phyloP scores from a whole-genome alignment of 1,284 basidiomycete species.

The Puccinia horiana region DNA sequence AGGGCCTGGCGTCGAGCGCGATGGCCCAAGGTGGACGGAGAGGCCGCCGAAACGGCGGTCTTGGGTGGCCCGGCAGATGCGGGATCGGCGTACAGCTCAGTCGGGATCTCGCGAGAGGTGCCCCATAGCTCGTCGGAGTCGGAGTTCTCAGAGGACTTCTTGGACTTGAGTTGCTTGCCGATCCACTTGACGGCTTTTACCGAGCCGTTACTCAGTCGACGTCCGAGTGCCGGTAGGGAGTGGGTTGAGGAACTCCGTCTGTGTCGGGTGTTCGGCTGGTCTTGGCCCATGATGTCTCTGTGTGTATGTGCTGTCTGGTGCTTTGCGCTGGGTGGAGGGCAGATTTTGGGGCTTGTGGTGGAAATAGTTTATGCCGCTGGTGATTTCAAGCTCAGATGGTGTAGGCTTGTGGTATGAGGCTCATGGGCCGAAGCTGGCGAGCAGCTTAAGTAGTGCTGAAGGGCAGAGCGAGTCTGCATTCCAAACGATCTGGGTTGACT shows the following conservation, averaged over 20 bases:
- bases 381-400: neutral
- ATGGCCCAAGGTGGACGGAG: conserved; percentile 1
- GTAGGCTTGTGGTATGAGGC: neutral
- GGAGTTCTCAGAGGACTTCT: neutral
- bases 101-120: neutral
- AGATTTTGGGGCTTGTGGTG: neutral
- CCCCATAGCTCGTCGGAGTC: conserved; percentile 22
- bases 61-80: neutral
- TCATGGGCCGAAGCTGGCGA: neutral
- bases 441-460: neutral
- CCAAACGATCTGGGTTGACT: neutral
- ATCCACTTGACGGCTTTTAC: conserved; percentile 34
- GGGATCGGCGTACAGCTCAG: neutral
- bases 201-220: conserved; percentile 11
- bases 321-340: neutral
- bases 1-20: neutral
- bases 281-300: conserved; percentile 4
- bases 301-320: neutral
- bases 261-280: neutral
- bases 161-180: conserved; percentile 2
- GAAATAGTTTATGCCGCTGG: neutral
- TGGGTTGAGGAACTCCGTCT: neutral
- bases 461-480: neutral
- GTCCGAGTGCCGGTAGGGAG: conserved; percentile 9
- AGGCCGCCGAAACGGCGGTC: neutral